Percentiles rank a stretch among this genome's conserved stretches.
phyloP scores from a whole-genome alignment of 2,329 filamentous ascomycete species.

The Myriosclerotinia curreyana region DNA sequence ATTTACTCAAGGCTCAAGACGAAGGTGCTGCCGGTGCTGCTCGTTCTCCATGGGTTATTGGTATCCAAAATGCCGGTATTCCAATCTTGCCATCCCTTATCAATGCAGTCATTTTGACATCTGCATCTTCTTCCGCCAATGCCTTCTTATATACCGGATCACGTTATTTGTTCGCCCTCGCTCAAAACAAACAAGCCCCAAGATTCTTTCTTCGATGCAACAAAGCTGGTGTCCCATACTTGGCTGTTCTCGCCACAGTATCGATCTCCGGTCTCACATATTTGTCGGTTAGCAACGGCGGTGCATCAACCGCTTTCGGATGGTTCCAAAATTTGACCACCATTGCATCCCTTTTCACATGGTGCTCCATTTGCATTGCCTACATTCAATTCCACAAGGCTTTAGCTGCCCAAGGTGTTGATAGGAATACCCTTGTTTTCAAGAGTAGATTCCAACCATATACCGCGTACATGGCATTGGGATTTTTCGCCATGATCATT shows the following conservation, averaged over 20 bases:
- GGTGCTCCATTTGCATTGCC: conserved; percentile 64
- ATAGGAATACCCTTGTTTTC: conserved; percentile 67
- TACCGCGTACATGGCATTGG: conserved; percentile 61
- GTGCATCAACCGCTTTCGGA: conserved; percentile 40
- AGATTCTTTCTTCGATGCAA: conserved; percentile 59
- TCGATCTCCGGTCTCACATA: conserved; percentile 69
- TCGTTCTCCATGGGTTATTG: conserved; percentile 63
- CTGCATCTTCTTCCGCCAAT: conserved; percentile 47
- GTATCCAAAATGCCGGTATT: conserved; percentile 65
- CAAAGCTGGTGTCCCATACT: conserved; percentile 63
- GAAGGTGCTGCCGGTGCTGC: conserved; percentile 62
- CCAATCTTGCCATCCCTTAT: conserved; percentile 65
- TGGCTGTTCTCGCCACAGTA: conserved; percentile 65
- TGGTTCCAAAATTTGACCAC: conserved; percentile 58
- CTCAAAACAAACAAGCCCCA: conserved; percentile 65
- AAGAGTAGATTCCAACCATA: conserved; percentile 68
- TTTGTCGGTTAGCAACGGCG: conserved; percentile 61
- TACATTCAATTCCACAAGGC: conserved; percentile 73
- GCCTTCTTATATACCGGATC: conserved; percentile 37
- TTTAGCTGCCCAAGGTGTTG: conserved; percentile 64
- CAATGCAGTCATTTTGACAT: conserved; percentile 68
- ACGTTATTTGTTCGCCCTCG: conserved; percentile 42
- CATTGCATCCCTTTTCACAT: conserved; percentile 72
- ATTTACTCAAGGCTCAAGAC: conserved; percentile 60
- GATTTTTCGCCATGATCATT: conserved; percentile 65